phyloP scores from a whole-genome alignment of 78 protist species.

The Isochrysis galbana region DNA sequence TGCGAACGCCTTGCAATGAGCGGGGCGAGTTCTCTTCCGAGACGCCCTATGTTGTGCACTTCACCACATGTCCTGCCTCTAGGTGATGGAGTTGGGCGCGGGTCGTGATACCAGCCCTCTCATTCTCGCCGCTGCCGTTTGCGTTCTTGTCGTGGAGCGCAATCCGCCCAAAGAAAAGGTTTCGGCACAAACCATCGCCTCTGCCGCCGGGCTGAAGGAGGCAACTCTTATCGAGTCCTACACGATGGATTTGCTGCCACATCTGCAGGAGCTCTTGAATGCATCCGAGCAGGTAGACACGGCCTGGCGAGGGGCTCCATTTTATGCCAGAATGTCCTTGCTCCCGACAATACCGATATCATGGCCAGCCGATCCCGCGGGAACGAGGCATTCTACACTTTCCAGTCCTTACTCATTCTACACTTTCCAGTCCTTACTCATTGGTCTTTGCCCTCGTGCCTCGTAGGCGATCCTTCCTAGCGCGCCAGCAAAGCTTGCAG shows the following conservation, averaged over 20 bases:
- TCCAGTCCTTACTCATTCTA: no score
- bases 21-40: no score
- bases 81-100: neutral
- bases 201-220: neutral
- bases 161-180: neutral
- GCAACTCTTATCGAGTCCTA: neutral
- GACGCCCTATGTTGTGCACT: no score
- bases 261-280: neutral
- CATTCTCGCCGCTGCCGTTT: neutral
- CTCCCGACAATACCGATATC: no score
- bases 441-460: no score
- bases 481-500: neutral
- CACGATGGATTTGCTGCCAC: neutral
- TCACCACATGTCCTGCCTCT: neutral
- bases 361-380: no score
- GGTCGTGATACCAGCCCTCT: neutral
- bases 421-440: no score
- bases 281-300: neutral
- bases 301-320: no score
- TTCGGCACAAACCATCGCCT: neutral
- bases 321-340: no score
- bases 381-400: no score
- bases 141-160: neutral
- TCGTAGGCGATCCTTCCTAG: neutral
- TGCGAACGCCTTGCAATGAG: no score